Conservation (phyloP, 352 stramenopile species). For the Phytophthora nicotianae region DNA sequence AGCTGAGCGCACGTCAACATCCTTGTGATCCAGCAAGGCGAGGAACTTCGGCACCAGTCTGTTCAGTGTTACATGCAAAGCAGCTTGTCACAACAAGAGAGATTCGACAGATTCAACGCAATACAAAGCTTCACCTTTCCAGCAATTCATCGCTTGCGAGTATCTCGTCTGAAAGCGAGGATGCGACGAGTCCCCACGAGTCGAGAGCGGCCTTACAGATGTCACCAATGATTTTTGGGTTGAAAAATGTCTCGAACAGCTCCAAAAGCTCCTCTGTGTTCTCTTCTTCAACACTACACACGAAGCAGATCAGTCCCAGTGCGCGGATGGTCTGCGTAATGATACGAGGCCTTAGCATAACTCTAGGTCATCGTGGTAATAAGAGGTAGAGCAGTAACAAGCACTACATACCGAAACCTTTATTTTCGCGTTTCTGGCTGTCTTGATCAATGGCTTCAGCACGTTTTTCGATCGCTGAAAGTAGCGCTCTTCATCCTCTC, state of each 20-base stretch:
- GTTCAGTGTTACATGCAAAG: not conserved
- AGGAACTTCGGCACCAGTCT: conserved; percentile 78
- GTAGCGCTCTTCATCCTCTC: conserved; percentile 74
- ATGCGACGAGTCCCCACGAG: conserved; percentile 78
- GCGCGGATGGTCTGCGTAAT: conserved; percentile 60
- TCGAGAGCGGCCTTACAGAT: conserved; percentile 73
- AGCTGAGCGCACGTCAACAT: conserved; percentile 81
- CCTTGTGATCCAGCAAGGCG: conserved; percentile 72
- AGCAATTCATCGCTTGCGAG: conserved; percentile 58
- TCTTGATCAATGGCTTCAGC: conserved; percentile 75
- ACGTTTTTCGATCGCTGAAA: conserved; percentile 76
- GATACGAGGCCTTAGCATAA: not conserved
- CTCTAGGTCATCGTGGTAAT: not conserved
- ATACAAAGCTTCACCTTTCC: conserved; percentile 48
- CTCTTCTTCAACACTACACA: conserved; percentile 81
- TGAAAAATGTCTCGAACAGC: conserved; percentile 73
- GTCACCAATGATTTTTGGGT: conserved; percentile 61
- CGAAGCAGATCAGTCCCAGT: conserved; percentile 76
- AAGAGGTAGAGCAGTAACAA: not conserved
- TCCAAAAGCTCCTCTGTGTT: conserved; percentile 70
- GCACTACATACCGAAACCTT: conserved; percentile 62
- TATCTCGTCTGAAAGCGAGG: conserved; percentile 57
- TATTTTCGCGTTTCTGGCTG: conserved; percentile 57
- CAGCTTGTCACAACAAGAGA: not conserved
- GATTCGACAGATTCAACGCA: conserved; percentile 2